These are phyloP conservation scores for Penicillium griseofulvum DNA, from an alignment of 2,329 filamentous ascomycete species.

Conservation along the genomic window DNA sequence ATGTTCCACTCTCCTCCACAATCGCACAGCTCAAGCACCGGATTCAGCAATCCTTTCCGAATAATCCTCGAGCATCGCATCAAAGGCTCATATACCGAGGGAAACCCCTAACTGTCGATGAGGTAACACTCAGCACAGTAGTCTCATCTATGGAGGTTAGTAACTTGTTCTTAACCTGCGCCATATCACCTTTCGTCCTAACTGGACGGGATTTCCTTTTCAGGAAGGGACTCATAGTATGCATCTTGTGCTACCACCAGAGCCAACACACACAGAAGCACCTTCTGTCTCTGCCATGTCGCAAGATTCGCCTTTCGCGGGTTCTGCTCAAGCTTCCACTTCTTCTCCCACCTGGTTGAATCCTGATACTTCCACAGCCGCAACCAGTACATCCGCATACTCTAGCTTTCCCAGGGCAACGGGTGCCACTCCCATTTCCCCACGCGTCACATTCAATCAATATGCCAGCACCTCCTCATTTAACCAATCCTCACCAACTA, in stretches of 20 bases:
- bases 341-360: neutral
- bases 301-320: neutral
- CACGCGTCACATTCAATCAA: neutral
- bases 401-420: neutral
- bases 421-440: neutral
- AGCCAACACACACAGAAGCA: neutral
- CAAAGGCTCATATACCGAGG: conserved; percentile 61
- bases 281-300: neutral
- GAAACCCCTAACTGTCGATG: conserved; percentile 51
- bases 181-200: neutral
- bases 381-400: neutral
- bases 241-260: conserved; percentile 7
- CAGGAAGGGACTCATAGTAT: conserved; percentile 2
- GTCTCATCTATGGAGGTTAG: conserved; percentile 53
- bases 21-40: conserved; percentile 53
- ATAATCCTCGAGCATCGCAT: conserved; percentile 43
- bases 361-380: neutral
- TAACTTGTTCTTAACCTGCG: conserved; percentile 8
- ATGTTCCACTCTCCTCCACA: conserved; percentile 43
- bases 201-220: neutral
- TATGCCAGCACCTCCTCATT: neutral
- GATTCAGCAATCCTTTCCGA: conserved; percentile 51
- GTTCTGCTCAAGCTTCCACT: neutral
- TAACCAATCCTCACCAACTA: neutral
- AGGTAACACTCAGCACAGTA: conserved; percentile 49